A percentile compares a stretch with the other conserved stretches of the same genome.
phyloP scores from a whole-genome alignment of 257 asterid genomes.

The Capsicum baccatum region DNA sequence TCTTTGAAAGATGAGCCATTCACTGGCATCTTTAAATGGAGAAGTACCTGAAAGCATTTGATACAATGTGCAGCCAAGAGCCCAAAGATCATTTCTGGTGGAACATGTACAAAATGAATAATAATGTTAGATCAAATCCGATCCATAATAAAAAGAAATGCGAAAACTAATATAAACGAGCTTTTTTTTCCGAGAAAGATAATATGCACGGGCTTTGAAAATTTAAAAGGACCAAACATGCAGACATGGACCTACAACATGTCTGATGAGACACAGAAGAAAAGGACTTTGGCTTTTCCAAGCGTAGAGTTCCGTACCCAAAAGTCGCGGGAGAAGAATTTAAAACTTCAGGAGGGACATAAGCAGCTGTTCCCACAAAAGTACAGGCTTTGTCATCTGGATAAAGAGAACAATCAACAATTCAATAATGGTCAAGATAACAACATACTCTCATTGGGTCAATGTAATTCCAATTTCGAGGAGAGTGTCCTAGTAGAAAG shows the following conservation, averaged over 20 bases:
- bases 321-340: slow-evolving; percentile 98
- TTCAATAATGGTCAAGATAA: background rate
- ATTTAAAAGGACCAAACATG: background rate
- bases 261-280: background rate
- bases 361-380: slow-evolving; percentile 99
- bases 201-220: background rate
- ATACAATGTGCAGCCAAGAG: slow-evolving; percentile 97
- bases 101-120: slow-evolving; percentile 28
- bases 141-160: slow-evolving; percentile 4
- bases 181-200: too few species aligned
- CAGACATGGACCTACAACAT: background rate
- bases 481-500: slow-evolving; percentile 17
- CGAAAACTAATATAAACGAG: background rate
- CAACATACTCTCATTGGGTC: background rate
- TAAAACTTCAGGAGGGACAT: slow-evolving; percentile 97
- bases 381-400: slow-evolving; percentile 99
- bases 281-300: slow-evolving; percentile 20
- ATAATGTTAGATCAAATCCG: slow-evolving; percentile 21
- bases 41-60: slow-evolving; percentile 99
- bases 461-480: slow-evolving; percentile 4
- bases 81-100: slow-evolving; percentile 98
- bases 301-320: slow-evolving; percentile 49
- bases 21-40: slow-evolving; percentile 96
- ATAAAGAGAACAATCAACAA: background rate
- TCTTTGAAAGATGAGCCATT: slow-evolving; percentile 98